Conservation (phyloP, 2,329 filamentous ascomycete genomes). For the Sphaceloma murrayae region DNA sequence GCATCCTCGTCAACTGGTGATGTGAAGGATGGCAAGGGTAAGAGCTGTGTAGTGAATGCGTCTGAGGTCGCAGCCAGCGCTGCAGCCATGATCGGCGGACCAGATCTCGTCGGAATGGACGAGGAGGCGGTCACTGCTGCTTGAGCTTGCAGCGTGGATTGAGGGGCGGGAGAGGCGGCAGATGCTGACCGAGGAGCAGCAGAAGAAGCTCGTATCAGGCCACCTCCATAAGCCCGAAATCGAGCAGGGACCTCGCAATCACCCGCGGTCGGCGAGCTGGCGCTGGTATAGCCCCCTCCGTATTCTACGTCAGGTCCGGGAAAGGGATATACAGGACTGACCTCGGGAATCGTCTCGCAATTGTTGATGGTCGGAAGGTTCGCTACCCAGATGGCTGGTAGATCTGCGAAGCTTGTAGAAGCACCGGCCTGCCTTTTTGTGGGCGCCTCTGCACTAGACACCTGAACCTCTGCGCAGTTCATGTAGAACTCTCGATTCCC, state of each 20-base stretch:
- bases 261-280: constrained; percentile 23
- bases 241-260: constrained; percentile 27
- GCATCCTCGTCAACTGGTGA: neutral
- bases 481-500: constrained; percentile 82
- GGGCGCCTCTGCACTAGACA: constrained; percentile 22
- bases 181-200: neutral
- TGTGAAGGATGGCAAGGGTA: no score
- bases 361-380: constrained; percentile 35
- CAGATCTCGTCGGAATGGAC: neutral
- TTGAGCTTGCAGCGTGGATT: neutral
- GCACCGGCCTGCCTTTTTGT: constrained; percentile 18
- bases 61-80: constrained; percentile 2
- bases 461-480: constrained; percentile 61
- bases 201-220: neutral
- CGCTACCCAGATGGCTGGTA: constrained; percentile 37
- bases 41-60: no score
- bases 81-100: constrained; percentile 2
- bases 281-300: constrained; percentile 27
- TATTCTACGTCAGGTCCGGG: constrained; percentile 35
- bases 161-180: neutral
- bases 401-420: constrained; percentile 19
- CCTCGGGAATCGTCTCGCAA: constrained; percentile 32
- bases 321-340: constrained; percentile 33
- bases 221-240: constrained; percentile 24
- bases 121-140: neutral